Evolutionary conservation across 805 yeast genomes (phyloP), one percentile per base, ranked within the genome.

Genomic region (Hanseniaspora guilliermondii): DNA sequence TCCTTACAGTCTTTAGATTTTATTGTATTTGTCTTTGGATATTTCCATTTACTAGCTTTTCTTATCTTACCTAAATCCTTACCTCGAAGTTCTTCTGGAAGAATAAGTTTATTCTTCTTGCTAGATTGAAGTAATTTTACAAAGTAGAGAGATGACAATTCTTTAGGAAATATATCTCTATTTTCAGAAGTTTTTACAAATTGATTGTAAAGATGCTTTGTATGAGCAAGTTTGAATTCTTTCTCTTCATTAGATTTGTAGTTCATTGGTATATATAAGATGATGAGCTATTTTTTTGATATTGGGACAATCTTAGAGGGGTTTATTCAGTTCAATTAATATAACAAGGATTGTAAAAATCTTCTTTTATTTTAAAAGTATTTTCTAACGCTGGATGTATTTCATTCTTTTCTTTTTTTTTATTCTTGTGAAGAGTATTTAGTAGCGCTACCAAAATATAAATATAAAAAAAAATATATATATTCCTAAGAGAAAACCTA

Each of bases 21-120:
- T 36, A 45, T 24, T 1, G 21, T 9, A 12, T 9, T 16, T 9
- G 35, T 17, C 5, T n/a, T 21, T 17, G 45, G 42, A 16, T 41
- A 48, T 7, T 36, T 41, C 57, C 54, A 55, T 38, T 54, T 54
- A 25, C 48, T 42, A n/a, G 27, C 17, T 44, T 54, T 44, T n/a
- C 38, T 35, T 2, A 36, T 16, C 33, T 54, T 48, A 5, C 53
- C 48, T 25, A 37, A 35, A 17, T 40, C 45, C n/a, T 46, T n/a
- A 14, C 57, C 57, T 40, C 47, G 40, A 19, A 49, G 40, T 11
- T 49, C 52, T 33, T 49, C 48, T 16, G 49, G 50, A 6, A 55
- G 24, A 3, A 49, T 35, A 5, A 55, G 33, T 27, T 55, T 49
- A 30, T 55, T 55, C 22, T 55, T 55, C 27, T 55, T 55, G n/a